Conservation (phyloP, 306 rosid species). For the Prunus fruticosa region DNA sequence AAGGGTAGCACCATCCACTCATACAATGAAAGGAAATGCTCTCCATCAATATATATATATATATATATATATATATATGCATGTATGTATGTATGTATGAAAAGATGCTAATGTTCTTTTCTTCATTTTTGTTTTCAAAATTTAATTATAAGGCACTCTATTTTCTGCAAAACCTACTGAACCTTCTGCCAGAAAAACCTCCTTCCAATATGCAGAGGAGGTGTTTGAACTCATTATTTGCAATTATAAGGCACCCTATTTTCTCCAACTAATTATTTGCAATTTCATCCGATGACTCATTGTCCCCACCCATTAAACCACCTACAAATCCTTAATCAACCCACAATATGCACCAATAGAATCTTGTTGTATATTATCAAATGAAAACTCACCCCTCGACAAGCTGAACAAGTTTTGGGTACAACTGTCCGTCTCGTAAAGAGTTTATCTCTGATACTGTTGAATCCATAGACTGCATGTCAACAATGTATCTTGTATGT, state of each 20-base stretch:
- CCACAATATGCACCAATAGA: background rate
- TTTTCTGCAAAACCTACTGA: background rate
- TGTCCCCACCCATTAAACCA: background rate
- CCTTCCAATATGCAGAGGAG: background rate
- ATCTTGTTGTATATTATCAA: background rate
- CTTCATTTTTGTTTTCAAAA: background rate
- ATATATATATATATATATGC: too few relatives aligned
- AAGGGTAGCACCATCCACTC: too few relatives aligned
- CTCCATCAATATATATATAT: too few relatives aligned
- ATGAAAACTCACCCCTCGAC: constrained; percentile 70
- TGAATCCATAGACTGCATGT: constrained; percentile 99
- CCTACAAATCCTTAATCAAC: background rate
- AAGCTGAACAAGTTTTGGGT: constrained; percentile 84
- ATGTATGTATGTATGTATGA: too few relatives aligned
- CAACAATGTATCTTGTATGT: constrained; percentile 96
- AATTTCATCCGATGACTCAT: background rate
- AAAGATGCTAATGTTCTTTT: background rate
- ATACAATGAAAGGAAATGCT: too few relatives aligned
- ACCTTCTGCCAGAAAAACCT: background rate
- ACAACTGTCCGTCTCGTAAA: constrained; percentile 77
- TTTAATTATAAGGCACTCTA: background rate
- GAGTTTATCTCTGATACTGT: constrained; percentile 90
- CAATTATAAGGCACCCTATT: too few relatives aligned
- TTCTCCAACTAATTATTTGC: background rate
- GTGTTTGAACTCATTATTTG: too few relatives aligned